These are phyloP conservation scores for Alternaria gansuensis DNA, from an alignment of 2,329 filamentous ascomycete genomes.

Conservation along the genomic window DNA sequence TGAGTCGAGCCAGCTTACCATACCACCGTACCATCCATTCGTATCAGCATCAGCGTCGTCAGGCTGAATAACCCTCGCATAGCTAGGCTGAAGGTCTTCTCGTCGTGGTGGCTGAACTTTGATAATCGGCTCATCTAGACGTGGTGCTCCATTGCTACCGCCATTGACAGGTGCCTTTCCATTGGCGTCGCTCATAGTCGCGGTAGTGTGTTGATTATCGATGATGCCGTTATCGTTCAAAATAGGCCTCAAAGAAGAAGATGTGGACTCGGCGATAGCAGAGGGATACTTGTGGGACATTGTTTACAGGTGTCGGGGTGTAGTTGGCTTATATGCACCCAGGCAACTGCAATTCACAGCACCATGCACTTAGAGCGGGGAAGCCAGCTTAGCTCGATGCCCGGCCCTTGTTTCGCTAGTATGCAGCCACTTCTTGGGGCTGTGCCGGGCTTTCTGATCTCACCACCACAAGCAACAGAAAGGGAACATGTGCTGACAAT, in stretches of 20 bases:
- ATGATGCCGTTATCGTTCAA: slow-evolving; percentile 25
- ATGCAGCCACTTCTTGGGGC: slow-evolving; percentile 27
- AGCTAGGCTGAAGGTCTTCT: slow-evolving; percentile 85
- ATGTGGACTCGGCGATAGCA: slow-evolving; percentile 31
- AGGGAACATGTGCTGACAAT: slow-evolving; percentile 1
- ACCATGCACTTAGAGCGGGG: slow-evolving; percentile 29
- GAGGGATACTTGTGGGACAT: slow-evolving; percentile 22
- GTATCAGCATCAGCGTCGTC: slow-evolving; percentile 72
- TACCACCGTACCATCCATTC: slow-evolving; percentile 87
- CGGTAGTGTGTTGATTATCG: slow-evolving; percentile 20
- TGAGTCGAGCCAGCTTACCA: slow-evolving; percentile 56
- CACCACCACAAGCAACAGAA: slow-evolving; percentile 4
- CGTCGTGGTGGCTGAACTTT: slow-evolving; percentile 80
- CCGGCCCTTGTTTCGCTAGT: slow-evolving; percentile 15
- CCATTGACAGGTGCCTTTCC: slow-evolving; percentile 51
- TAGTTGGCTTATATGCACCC: slow-evolving; percentile 34
- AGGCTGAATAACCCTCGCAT: slow-evolving; percentile 72
- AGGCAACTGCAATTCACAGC: slow-evolving; percentile 14
- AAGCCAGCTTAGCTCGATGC: slow-evolving; percentile 28
- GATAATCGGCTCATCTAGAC: slow-evolving; percentile 50
- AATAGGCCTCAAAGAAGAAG: slow-evolving; percentile 41
- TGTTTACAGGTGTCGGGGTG: slow-evolving; percentile 18
- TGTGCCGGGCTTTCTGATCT: slow-evolving; percentile 25
- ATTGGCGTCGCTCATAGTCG: slow-evolving; percentile 46
- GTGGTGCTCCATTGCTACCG: slow-evolving; percentile 18